These are phyloP conservation scores for Cadophora malorum DNA, from an alignment of 2,329 filamentous ascomycete species.

Conservation along the genomic window DNA sequence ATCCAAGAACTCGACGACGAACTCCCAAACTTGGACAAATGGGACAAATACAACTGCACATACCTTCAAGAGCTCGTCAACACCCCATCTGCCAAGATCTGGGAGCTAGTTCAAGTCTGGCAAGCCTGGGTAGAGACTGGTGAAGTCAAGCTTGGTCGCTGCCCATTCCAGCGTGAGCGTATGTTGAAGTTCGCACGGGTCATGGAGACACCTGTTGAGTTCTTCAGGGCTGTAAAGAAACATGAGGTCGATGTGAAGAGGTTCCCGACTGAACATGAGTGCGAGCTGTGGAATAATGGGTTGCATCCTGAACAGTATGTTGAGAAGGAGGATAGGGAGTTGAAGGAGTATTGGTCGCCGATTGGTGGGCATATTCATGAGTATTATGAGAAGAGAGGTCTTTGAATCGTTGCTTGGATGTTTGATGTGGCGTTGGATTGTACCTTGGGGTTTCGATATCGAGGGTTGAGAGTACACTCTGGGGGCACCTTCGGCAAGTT, in stretches of 20 bases:
- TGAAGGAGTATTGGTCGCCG: neutral
- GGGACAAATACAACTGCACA: neutral
- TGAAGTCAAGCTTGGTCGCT: neutral
- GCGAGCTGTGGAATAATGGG: neutral
- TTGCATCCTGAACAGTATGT: neutral
- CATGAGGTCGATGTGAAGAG: neutral
- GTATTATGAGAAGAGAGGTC: conserved; percentile 2
- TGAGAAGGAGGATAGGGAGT: conserved; percentile 4
- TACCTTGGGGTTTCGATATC: neutral
- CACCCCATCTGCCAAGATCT: neutral
- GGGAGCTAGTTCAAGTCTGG: neutral
- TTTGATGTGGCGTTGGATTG: neutral
- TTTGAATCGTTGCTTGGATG: neutral
- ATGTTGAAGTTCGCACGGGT: neutral
- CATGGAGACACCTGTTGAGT: neutral
- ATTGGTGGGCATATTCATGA: neutral
- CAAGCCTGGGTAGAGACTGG: neutral
- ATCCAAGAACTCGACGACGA: neutral
- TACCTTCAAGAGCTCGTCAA: neutral
- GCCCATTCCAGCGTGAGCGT: neutral
- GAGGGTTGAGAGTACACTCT: neutral
- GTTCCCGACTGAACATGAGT: neutral
- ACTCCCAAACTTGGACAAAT: neutral
- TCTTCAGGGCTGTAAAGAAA: neutral
- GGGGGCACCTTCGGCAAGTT: too few relatives aligned